Evolutionary conservation across 164 flowering plant genomes (phyloP), one percentile per base, ranked within the genome.

Genomic region (Pachysandra terminalis): DNA sequence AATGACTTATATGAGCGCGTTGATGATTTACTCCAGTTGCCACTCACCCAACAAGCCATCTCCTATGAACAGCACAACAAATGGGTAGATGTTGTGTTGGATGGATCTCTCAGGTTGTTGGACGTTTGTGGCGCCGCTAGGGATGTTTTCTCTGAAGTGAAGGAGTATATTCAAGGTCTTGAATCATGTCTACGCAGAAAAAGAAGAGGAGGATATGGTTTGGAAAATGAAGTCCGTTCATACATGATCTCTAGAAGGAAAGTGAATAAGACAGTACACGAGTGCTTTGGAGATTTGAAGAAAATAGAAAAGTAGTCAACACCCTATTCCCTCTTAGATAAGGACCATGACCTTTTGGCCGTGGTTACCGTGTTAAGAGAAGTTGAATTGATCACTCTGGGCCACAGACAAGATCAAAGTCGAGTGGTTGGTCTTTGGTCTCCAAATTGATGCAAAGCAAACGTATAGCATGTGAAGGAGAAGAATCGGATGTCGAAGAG

Each of bases 1-100:
- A 76, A 74, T 19, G 78, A 75, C 3, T 45, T 82, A 64, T 81
- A 79, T 74, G 58, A n/a, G n/a, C n/a, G n/a, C n/a, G n/a, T n/a
- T n/a, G n/a, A n/a, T n/a, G n/a, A n/a, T n/a, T n/a, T n/a, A 45
- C 78, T 80, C 16, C 64, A 69, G 28, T 51, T 72, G 71, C 59
- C 70, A 53, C 68, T 76, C 5, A 74, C 79, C 64, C 79, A 74
- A 60, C 71, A 74, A 68, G 70, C 76, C 49, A 66, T 79, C 48
- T 59, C 75, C 12, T 59, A 25, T 24, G 56, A 63, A 32, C 68
- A 41, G 49, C 25, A 65, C 23, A 71, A 71, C n/a, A 65, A 66
- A n/a, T 67, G 67, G 55, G 28, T 63, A 21, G 71, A 62, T 3
- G 76, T 66, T 9, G 22, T 74, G 19, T 40, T 81, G 59, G 78